phyloP scores from a whole-genome alignment of 495 filamentous ascomycete genomes.

The Aspergillus incahuasiensis region DNA sequence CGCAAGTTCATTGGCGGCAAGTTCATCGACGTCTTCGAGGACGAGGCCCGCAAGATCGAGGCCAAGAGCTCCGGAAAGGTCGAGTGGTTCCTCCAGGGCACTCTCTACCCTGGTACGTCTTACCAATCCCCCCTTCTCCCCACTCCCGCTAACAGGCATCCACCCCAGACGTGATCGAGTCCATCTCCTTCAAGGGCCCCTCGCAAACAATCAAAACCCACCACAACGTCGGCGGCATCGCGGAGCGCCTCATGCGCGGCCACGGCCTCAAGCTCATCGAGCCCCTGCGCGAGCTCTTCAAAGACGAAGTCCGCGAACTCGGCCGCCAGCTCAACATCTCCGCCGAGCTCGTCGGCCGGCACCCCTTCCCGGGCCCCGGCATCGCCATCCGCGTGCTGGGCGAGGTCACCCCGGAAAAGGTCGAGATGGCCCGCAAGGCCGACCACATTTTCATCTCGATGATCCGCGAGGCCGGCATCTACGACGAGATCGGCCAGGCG shows the following conservation, averaged over 20 bases:
- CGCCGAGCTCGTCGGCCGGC: constrained; percentile 73
- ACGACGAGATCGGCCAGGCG: constrained; percentile 76
- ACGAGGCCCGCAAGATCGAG: constrained; percentile 72
- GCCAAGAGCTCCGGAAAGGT: constrained; percentile 59
- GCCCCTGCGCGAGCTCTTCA: constrained; percentile 76
- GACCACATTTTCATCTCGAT: constrained; percentile 81
- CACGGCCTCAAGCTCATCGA: constrained; percentile 69
- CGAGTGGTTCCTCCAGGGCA: constrained; percentile 82
- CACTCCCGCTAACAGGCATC: constrained; percentile 22
- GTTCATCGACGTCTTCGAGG: constrained; percentile 86
- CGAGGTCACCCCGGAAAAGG: constrained; percentile 74
- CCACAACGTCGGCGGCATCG: constrained; percentile 77
- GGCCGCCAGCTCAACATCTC: constrained; percentile 73
- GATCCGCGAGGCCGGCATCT: constrained; percentile 80
- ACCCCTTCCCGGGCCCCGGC: constrained; percentile 82
- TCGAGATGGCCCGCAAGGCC: constrained; percentile 76
- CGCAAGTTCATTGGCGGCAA: constrained; percentile 84
- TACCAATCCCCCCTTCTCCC: background rate
- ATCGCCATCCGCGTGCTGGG: constrained; percentile 87
- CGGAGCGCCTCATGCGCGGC: constrained; percentile 49
- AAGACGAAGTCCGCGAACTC: constrained; percentile 73
- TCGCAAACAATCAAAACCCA: constrained; percentile 79
- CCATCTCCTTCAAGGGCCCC: constrained; percentile 77
- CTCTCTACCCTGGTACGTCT: constrained; percentile 57
- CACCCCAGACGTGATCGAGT: constrained; percentile 68